Evolutionary conservation across 176 grass and related monocot genomes (phyloP), one percentile per base, ranked within the genome.

Genomic region (Urochloa ruziziensis): DNA sequence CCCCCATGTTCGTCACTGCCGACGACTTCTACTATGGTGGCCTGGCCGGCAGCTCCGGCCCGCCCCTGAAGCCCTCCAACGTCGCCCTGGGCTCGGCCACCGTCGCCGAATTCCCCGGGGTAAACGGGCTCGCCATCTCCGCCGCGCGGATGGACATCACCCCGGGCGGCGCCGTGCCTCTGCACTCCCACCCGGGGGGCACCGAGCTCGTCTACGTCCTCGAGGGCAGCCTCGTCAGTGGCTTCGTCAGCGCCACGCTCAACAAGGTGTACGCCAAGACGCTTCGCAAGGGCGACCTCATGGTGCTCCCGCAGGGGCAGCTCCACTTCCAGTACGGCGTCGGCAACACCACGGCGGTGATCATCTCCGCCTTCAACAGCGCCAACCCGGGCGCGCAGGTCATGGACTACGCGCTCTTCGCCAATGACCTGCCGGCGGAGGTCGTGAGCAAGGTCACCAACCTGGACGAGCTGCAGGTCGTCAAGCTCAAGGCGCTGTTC

Each of bases 341-440:
- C 11, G 90, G 86, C 39, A 61, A 51, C 6, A 16, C 36, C n/a
- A 63, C 67, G 24, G 78, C 90, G 15, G 53, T 82, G 15, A 83
- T 62, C 35, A 4, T 89, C 15, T 83, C 78, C 1, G 51, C 64
- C 58, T 92, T 83, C 72, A 92, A 83, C 81, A 89, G 47, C 81
- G 33, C 86, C n/a, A 89, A 85, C 66, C 90, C 90, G 0, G 90
- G 90, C 37, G 64, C 89, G 24, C 90, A 92, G 90, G 86, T 86
- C 53, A 72, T 83, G 0, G 15, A 67, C n/a, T 86, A 58, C 34
- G 86, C 86, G 56, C 78, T 89, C 70, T 92, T 92, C 78, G 82
- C 67, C 5, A 92, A 89, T 73, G 25, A 54, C 73, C 73, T 92
- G 34, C 82, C 77, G 29, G 86, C 90, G 24, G 27, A 17, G 10